phyloP scores from a whole-genome alignment of 2,329 filamentous ascomycete genomes.

The Epichloe gansuensis region DNA sequence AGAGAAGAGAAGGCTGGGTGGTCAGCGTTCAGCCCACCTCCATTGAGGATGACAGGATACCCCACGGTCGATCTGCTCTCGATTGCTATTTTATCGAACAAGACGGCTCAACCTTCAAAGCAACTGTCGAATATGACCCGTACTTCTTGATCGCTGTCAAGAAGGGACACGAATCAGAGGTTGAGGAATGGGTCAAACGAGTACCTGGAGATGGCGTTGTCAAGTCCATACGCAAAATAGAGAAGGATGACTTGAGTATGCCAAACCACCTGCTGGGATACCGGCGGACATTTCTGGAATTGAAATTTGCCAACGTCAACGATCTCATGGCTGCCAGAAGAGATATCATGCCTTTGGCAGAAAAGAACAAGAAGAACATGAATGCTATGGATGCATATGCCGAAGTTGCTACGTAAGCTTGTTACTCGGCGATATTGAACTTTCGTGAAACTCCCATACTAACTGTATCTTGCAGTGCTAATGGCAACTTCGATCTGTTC shows the following conservation, averaged over 20 bases:
- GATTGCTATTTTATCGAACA: slow-evolving; percentile 97
- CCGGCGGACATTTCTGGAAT: slow-evolving; percentile 72
- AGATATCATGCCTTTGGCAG: slow-evolving; percentile 78
- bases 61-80: slow-evolving; percentile 75
- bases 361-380: slow-evolving; percentile 93
- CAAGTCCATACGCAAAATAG: slow-evolving; percentile 62
- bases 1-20: slow-evolving; percentile 75
- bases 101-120: slow-evolving; percentile 83
- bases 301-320: slow-evolving; percentile 76
- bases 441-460: slow-evolving; percentile 3
- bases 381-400: slow-evolving; percentile 97
- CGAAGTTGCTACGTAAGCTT: slow-evolving; percentile 72
- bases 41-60: slow-evolving; percentile 72
- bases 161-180: slow-evolving; percentile 77
- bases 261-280: slow-evolving; percentile 94
- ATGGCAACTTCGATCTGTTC: slow-evolving; percentile 86
- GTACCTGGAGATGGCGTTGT: slow-evolving; percentile 69
- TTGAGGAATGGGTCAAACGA: slow-evolving; percentile 87
- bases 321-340: slow-evolving; percentile 77
- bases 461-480: slow-evolving; percentile 38
- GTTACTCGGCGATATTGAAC: not conserved
- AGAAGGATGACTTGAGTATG: slow-evolving; percentile 90
- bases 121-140: slow-evolving; percentile 89
- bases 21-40: slow-evolving; percentile 89
- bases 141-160: slow-evolving; percentile 92